A percentile compares a stretch with the other conserved stretches of the same genome.
These are phyloP conservation scores for Prunus mume DNA, from an alignment of 306 rosid species.

Conservation along the genomic window DNA sequence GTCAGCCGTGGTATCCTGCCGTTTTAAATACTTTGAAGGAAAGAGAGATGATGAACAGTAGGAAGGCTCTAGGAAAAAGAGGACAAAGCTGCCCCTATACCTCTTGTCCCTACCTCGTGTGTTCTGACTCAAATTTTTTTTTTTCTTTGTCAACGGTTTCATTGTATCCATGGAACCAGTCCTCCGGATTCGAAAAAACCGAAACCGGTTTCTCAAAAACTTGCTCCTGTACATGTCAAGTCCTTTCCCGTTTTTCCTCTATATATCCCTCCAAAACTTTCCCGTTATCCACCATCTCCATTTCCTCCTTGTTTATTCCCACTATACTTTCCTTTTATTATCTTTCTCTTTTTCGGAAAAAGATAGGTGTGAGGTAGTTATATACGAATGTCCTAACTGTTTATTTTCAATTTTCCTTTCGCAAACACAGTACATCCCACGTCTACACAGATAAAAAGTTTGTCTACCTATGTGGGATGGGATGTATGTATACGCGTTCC, in stretches of 20 bases:
- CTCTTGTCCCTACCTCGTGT: constrained; percentile 16
- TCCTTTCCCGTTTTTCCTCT: neutral
- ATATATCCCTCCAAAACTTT: constrained; percentile 10
- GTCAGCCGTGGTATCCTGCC: constrained; percentile 33
- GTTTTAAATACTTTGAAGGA: neutral
- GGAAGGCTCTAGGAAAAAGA: constrained; percentile 34
- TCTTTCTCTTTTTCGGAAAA: neutral
- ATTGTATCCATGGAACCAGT: neutral
- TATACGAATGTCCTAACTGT: neutral
- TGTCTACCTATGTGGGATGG: no score
- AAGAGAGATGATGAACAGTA: constrained; percentile 6
- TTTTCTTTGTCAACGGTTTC: constrained; percentile 46
- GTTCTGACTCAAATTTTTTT: constrained; percentile 22
- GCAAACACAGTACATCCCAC: neutral
- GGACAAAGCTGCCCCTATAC: constrained; percentile 23
- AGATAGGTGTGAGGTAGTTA: neutral
- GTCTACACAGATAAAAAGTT: no score
- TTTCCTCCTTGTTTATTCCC: constrained; percentile 7
- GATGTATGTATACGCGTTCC: no score
- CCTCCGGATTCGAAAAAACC: constrained; percentile 31
- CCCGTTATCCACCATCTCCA: neutral
- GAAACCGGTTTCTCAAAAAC: constrained; percentile 42
- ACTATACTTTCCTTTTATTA: neutral
- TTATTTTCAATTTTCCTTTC: neutral
- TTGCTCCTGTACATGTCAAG: constrained; percentile 32